These are phyloP conservation scores for Paecilomyces formosus DNA, from an alignment of 2,329 filamentous ascomycete species.

Conservation along the genomic window DNA sequence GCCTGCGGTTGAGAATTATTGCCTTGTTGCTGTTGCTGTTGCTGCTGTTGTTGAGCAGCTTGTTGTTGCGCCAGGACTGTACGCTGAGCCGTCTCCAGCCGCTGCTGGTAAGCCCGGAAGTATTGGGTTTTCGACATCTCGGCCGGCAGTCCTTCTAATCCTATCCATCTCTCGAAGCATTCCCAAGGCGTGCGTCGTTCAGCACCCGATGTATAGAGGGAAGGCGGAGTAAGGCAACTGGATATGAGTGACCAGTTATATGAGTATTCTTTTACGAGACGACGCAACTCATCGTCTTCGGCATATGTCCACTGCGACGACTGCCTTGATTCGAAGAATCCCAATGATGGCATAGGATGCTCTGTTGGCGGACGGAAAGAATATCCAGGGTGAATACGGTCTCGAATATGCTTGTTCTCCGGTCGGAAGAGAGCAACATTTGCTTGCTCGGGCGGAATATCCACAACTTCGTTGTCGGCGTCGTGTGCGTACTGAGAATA, in stretches of 20 bases:
- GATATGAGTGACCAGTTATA: constrained; percentile 98
- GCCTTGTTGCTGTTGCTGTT: constrained; percentile 43
- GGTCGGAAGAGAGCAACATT: constrained; percentile 83
- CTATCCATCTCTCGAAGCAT: constrained; percentile 95
- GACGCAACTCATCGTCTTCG: constrained; percentile 84
- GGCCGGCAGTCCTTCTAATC: constrained; percentile 78
- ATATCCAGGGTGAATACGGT: constrained; percentile 82
- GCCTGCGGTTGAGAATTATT: constrained; percentile 47
- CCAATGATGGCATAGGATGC: constrained; percentile 79
- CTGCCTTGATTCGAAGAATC: constrained; percentile 79
- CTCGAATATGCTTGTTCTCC: constrained; percentile 81
- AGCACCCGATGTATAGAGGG: constrained; percentile 72
- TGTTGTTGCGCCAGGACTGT: constrained; percentile 53
- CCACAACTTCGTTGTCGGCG: constrained; percentile 43
- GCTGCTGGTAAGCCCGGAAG: constrained; percentile 67
- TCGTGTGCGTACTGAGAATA: constrained; percentile 68
- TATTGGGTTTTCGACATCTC: constrained; percentile 96
- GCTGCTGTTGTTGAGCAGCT: constrained; percentile 39
- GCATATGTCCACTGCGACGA: constrained; percentile 86
- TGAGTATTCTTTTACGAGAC: constrained; percentile 80
- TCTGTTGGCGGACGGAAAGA: constrained; percentile 91
- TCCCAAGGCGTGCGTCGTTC: constrained; percentile 95
- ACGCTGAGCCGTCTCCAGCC: constrained; percentile 56
- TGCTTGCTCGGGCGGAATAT: constrained; percentile 60
- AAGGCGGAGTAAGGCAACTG: constrained; percentile 65